phyloP scores from a whole-genome alignment of 1,284 basidiomycete species.

The Ceratobasidium sp. region DNA sequence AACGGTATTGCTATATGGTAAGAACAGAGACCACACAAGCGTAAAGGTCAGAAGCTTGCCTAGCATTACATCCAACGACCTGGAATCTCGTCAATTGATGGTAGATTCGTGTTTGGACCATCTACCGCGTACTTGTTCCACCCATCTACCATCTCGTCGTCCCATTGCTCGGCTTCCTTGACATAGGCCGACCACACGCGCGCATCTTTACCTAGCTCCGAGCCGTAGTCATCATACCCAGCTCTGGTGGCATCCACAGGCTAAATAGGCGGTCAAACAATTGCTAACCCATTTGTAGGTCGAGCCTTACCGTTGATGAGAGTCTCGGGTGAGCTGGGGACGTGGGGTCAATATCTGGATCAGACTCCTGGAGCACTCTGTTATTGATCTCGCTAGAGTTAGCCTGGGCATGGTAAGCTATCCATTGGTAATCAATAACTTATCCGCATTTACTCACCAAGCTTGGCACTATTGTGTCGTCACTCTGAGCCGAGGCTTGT shows the following conservation, averaged over 20 bases:
- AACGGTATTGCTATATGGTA: neutral
- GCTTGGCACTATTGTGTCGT: neutral
- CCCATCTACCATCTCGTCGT: constrained; percentile 31
- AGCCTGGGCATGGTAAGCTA: too few relatives aligned
- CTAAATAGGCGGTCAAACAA: neutral
- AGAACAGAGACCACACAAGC: neutral
- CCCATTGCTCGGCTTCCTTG: constrained; percentile 33
- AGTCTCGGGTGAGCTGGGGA: constrained; percentile 1
- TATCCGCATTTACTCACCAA: too few relatives aligned
- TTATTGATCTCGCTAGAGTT: neutral
- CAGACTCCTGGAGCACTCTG: neutral
- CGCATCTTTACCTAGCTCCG: constrained; percentile 14
- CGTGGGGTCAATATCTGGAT: constrained; percentile 5
- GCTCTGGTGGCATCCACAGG: constrained; percentile 9
- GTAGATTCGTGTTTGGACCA: neutral
- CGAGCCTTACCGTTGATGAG: constrained; percentile 2
- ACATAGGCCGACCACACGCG: constrained; percentile 29
- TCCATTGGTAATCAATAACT: too few relatives aligned
- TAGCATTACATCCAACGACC: constrained; percentile 26
- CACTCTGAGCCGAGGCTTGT: neutral
- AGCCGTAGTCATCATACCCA: constrained; percentile 28
- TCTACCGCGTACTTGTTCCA: constrained; percentile 15
- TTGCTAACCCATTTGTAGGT: neutral
- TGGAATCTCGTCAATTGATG: neutral
- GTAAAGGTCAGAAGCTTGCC: neutral